Evolutionary conservation across 768 basidiomycete genomes (phyloP).

Genomic region (Lactarius vividus): DNA sequence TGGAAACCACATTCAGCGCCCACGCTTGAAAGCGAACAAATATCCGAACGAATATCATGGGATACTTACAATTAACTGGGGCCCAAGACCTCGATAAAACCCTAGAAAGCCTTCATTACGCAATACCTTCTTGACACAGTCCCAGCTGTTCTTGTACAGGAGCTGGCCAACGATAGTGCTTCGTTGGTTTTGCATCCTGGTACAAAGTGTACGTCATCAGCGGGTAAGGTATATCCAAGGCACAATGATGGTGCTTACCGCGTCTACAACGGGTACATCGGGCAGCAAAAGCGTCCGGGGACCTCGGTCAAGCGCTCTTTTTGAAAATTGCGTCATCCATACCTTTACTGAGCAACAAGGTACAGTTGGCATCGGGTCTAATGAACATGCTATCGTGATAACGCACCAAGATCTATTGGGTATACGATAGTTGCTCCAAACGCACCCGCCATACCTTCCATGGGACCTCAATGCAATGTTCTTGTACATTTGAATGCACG

Average conservation of each 20-base stretch:
- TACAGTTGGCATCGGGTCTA: slow-evolving; percentile 20
- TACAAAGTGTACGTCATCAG: neutral
- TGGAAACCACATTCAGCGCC: neutral
- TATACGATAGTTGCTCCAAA: slow-evolving; percentile 97
- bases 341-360: slow-evolving; percentile 61
- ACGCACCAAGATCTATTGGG: slow-evolving; percentile 89
- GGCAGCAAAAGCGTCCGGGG: neutral
- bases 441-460: slow-evolving; percentile 80
- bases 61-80: slow-evolving; percentile 77
- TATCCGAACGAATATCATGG: neutral
- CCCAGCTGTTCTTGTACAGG: slow-evolving; percentile 93
- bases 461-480: slow-evolving; percentile 24
- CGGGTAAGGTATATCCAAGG: slow-evolving; percentile 6
- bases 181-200: slow-evolving; percentile 95
- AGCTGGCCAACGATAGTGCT: slow-evolving; percentile 96
- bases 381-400: neutral
- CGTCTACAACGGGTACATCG: slow-evolving; percentile 43
- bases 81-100: slow-evolving; percentile 96
- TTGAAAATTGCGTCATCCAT: slow-evolving; percentile 29
- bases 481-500: slow-evolving; percentile 28
- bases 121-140: slow-evolving; percentile 92
- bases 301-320: slow-evolving; percentile 8
- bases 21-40: neutral
- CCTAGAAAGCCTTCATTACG: slow-evolving; percentile 90
- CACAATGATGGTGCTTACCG: slow-evolving; percentile 41